Evolutionary conservation across 345 rosid genomes (phyloP).

Genomic region (Punica granatum): DNA sequence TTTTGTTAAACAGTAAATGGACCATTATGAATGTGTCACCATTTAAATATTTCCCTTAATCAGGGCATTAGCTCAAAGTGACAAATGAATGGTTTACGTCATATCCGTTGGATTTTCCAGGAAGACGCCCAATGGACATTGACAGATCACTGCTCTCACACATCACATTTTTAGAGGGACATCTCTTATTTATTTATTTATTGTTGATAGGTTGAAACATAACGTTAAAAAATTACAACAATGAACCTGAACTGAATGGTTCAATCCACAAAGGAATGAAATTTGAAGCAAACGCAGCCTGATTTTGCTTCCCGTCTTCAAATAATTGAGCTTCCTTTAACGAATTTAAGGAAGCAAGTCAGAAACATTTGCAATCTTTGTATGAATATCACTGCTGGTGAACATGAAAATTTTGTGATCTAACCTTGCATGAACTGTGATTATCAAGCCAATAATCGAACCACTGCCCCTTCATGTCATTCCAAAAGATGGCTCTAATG

Average conservation of each 20-base stretch:
- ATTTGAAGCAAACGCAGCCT: slow-evolving; percentile 64
- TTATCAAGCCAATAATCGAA: slow-evolving; percentile 64
- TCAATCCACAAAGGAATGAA: slow-evolving; percentile 75
- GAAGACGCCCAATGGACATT: neutral
- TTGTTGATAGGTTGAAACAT: neutral
- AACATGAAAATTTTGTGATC: neutral
- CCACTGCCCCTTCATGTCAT: slow-evolving; percentile 67
- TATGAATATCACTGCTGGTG: neutral
- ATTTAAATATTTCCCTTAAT: too few relatives aligned
- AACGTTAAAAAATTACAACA: slow-evolving; percentile 9
- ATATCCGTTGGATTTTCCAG: neutral
- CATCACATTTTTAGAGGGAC: neutral
- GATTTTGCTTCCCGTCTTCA: slow-evolving; percentile 59
- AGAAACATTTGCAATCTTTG: neutral
- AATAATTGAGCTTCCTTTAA: slow-evolving; percentile 47
- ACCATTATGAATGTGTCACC: too few relatives aligned
- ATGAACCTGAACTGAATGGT: slow-evolving; percentile 70
- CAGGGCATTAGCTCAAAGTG: too few relatives aligned
- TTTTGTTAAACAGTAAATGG: too few relatives aligned
- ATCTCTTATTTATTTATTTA: too few relatives aligned
- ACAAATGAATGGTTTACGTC: too few relatives aligned
- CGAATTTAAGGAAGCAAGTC: neutral
- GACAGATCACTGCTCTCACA: neutral
- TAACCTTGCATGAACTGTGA: slow-evolving; percentile 13
- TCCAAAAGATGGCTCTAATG: slow-evolving; percentile 60